Evolutionary conservation across 768 basidiomycete genomes (phyloP).

Genomic region (Lentinula raphanica): DNA sequence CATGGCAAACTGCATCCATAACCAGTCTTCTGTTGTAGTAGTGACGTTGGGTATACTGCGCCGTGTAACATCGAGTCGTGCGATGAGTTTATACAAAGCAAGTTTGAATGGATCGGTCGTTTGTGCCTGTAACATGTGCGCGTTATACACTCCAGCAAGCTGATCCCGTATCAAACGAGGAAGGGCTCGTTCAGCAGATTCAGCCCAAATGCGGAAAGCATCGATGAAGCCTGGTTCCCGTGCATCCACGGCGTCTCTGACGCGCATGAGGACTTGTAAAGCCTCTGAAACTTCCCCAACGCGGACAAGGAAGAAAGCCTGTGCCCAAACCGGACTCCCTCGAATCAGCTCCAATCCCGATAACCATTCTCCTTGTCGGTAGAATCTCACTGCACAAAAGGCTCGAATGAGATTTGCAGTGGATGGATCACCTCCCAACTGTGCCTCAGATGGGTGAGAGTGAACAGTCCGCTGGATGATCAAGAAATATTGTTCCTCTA

Average conservation of each 20-base stretch:
- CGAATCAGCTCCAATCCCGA: constrained; percentile 84
- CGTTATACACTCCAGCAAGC: constrained; percentile 73
- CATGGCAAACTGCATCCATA: constrained; percentile 95
- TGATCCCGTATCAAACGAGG: constrained; percentile 75
- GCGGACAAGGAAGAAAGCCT: constrained; percentile 87
- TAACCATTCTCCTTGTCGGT: constrained; percentile 80
- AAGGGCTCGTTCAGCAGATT: constrained; percentile 72
- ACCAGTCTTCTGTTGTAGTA: constrained; percentile 93
- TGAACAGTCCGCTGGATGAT: constrained; percentile 80
- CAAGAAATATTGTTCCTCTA: constrained; percentile 89
- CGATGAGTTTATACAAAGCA: constrained; percentile 93
- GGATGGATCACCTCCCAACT: constrained; percentile 87
- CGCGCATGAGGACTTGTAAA: constrained; percentile 63
- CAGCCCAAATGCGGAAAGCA: constrained; percentile 79
- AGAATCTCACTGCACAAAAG: constrained; percentile 76
- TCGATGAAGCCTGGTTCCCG: constrained; percentile 80
- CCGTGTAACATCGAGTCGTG: constrained; percentile 78
- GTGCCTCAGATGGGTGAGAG: constrained; percentile 75
- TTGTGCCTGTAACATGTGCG: constrained; percentile 84
- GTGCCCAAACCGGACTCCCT: constrained; percentile 89
- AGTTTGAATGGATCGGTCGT: constrained; percentile 94
- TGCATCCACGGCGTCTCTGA: constrained; percentile 66
- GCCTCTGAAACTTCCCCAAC: constrained; percentile 82
- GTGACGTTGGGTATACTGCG: constrained; percentile 82
- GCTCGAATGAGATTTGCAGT: constrained; percentile 86